Base-by-base conservation (phyloP, 495 filamentous ascomycete species). In the Penicillium malachiteum region DNA sequence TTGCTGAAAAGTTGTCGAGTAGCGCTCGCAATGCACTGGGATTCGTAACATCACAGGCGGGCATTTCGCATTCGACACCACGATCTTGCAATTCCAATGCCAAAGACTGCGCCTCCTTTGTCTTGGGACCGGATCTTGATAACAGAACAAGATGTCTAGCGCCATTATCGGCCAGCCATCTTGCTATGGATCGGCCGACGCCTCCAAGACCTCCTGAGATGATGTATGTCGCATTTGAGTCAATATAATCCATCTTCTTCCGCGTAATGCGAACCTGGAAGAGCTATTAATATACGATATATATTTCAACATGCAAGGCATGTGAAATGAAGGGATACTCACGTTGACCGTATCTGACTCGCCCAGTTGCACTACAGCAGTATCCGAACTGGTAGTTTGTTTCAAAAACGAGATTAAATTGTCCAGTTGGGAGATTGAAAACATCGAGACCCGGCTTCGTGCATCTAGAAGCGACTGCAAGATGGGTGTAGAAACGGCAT, bases 271-370 rank as follows among this genome's bases (percentile, higher is more conserved):
- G 0, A 33, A 31, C 56, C 66, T 62, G 3, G 53, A 32, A 2
- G 73, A 30, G 0, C 57, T 11, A 37, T 44, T 33, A 48, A 67
- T 52, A 14, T 10, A 18, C 33, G 54, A 30, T 14, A 72, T 70
- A 55, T 79, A 11, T 34, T 11, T 11, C 33, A 34, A 34, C 33
- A 11, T 6, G 33, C 33, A 34, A 34, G 33, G 11, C 11, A 34
- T 34, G 33, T 18, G 76, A 78, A 40, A 82, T 77, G 40, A 75
- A 67, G 13, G 80, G 52, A 47, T 78, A 81, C 3, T 57, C 33
- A 34, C 33, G 33, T 34, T 34, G 33, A 34, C 11, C 33, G 33
- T 11, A 11, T 34, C 33, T 11, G 33, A 34, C 33, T 34, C 33
- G 11, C 5, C 5, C 33, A 34, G 33, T 5, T 60, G 0, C 76